phyloP scores from a whole-genome alignment of 805 yeast species.

The Sporopachydermia quercuum region DNA sequence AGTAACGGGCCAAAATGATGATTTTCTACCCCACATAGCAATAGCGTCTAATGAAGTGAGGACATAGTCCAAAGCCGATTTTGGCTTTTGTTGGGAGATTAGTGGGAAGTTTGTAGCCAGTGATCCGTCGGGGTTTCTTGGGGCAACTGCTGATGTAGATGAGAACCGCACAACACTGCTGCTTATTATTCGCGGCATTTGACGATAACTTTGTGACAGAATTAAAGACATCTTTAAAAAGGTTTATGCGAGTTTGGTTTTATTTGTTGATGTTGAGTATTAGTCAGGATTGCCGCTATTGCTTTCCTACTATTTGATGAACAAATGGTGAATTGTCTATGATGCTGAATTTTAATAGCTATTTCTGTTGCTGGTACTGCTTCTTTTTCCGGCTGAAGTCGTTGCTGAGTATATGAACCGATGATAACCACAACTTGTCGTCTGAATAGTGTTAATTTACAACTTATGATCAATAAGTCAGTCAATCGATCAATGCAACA shows the following conservation, averaged over 20 bases:
- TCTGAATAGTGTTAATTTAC: too few species aligned
- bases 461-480: too few species aligned
- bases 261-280: too few species aligned
- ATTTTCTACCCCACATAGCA: conserved; percentile 84
- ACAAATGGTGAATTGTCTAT: neutral
- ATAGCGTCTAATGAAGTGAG: conserved; percentile 68
- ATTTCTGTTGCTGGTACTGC: neutral
- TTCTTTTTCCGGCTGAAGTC: too few species aligned
- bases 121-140: conserved; percentile 7
- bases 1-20: conserved; percentile 88
- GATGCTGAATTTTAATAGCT: neutral
- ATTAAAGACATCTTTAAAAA: neutral
- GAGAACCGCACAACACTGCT: conserved; percentile 13
- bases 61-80: conserved; percentile 60
- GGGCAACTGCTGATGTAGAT: neutral
- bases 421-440: too few species aligned
- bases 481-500: too few species aligned
- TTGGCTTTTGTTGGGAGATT: conserved; percentile 45
- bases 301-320: neutral
- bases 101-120: conserved; percentile 59
- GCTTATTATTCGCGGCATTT: neutral
- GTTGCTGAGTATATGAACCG: neutral
- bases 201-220: neutral
- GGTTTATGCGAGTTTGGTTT: too few species aligned
- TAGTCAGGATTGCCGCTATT: neutral